phyloP scores from a whole-genome alignment of 1,284 basidiomycete genomes.

The Tilletia horrida region DNA sequence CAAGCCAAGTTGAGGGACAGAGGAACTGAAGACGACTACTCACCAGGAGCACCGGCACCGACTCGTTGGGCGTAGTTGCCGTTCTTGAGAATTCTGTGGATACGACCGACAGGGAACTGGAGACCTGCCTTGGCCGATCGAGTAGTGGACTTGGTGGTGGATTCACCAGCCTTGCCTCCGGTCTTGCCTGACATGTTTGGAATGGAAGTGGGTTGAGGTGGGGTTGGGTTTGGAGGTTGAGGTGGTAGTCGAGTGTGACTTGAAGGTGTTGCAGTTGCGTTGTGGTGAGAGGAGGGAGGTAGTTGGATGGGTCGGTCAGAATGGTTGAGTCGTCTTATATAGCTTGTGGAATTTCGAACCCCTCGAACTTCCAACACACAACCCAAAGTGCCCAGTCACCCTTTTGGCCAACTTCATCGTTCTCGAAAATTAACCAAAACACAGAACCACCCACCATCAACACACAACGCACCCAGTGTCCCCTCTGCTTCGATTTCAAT shows the following conservation, averaged over 20 bases:
- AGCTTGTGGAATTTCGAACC: slow-evolving; percentile 4
- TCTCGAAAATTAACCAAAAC: slow-evolving; percentile 24
- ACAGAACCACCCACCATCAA: slow-evolving; percentile 24
- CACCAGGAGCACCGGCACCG: slow-evolving; percentile 58
- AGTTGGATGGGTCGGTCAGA: not conserved
- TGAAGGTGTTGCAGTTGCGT: not conserved
- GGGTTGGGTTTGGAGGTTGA: not conserved
- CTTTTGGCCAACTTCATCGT: not conserved
- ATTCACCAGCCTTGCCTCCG: slow-evolving; percentile 35
- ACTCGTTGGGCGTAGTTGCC: slow-evolving; percentile 52
- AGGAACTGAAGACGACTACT: slow-evolving; percentile 43
- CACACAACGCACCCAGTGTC: no score
- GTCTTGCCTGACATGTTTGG: slow-evolving; percentile 50
- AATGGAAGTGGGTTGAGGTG: slow-evolving; percentile 10
- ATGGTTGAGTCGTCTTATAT: slow-evolving; percentile 3
- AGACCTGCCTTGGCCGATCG: slow-evolving; percentile 51
- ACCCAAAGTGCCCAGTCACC: not conserved
- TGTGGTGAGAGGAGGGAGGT: not conserved
- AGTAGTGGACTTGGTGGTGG: slow-evolving; percentile 56
- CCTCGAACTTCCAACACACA: slow-evolving; percentile 11
- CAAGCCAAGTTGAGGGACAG: not conserved
- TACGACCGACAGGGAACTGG: slow-evolving; percentile 52
- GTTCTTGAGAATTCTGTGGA: slow-evolving; percentile 49
- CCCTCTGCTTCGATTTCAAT: no score
- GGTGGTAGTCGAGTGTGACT: not conserved